phyloP scores from a whole-genome alignment of 257 asterid species.

The Nicotiana paniculata region DNA sequence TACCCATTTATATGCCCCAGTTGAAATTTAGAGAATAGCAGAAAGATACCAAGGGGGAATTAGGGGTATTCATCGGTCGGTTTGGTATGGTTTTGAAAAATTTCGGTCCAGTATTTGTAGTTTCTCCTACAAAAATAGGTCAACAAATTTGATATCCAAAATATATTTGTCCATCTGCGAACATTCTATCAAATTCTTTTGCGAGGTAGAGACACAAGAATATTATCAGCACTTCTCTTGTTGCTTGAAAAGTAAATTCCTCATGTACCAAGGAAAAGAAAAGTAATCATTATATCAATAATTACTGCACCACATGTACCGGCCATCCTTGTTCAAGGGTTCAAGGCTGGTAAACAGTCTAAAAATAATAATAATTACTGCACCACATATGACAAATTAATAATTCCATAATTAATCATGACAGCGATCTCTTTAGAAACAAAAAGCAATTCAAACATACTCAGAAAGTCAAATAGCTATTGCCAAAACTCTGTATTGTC shows the following conservation, averaged over 20 bases:
- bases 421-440: background rate
- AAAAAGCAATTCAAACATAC: too few species aligned
- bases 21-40: background rate
- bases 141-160: background rate
- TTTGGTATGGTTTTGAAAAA: too few species aligned
- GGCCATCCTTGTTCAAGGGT: too few species aligned
- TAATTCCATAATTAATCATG: background rate
- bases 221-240: background rate
- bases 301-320: background rate
- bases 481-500: too few species aligned
- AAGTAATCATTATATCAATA: background rate
- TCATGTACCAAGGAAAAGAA: background rate
- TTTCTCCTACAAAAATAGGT: background rate
- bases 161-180: background rate
- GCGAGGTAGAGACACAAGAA: background rate
- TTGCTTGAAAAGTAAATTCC: background rate
- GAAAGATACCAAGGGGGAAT: background rate
- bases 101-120: background rate
- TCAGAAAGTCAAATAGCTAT: too few species aligned
- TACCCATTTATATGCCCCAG: background rate
- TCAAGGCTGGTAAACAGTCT: too few species aligned
- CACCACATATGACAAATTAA: background rate
- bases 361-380: background rate
- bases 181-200: background rate
- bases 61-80: too few species aligned